These are phyloP conservation scores for Chrysanthemum seticuspe DNA, from an alignment of 129 eudicot species.

Conservation along the genomic window DNA sequence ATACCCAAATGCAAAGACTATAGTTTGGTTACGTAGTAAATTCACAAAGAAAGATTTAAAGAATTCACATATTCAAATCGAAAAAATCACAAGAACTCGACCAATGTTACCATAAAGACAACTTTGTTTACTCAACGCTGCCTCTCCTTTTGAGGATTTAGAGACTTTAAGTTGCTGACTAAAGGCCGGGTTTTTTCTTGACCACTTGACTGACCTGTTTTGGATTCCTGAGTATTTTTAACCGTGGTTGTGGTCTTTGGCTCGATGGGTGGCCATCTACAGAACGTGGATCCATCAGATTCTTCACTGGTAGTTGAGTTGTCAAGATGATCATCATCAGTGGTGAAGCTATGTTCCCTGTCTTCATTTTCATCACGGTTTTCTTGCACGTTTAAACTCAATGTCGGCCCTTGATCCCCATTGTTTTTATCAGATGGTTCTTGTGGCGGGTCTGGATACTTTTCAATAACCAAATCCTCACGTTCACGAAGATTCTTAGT, in stretches of 20 bases:
- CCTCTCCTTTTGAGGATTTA: conserved; percentile 52
- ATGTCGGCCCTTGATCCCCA: conserved; percentile 51
- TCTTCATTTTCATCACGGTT: conserved; percentile 25
- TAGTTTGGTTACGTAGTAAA: conserved; percentile 22
- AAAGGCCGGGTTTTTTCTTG: conserved; percentile 14
- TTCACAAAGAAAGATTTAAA: conserved; percentile 23
- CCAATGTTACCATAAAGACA: conserved; percentile 6
- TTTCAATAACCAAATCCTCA: conserved; percentile 44
- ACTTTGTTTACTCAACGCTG: conserved; percentile 39
- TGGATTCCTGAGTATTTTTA: conserved; percentile 11
- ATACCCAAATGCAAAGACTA: conserved; percentile 22
- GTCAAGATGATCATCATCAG: conserved; percentile 39
- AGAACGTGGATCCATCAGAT: conserved; percentile 39
- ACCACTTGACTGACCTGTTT: conserved; percentile 28
- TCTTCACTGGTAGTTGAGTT: conserved; percentile 41
- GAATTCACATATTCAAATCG: background rate
- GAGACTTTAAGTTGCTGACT: conserved; percentile 51
- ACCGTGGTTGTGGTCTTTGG: conserved; percentile 22
- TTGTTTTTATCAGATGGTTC: conserved; percentile 54
- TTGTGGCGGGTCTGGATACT: conserved; percentile 32
- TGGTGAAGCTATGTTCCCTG: conserved; percentile 8
- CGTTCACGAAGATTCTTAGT: conserved; percentile 61
- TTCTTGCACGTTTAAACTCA: conserved; percentile 21
- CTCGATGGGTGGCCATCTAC: conserved; percentile 29
- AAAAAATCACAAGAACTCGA: conserved; percentile 3